phyloP scores from a whole-genome alignment of 345 rosid genomes.

The Brassica juncea region DNA sequence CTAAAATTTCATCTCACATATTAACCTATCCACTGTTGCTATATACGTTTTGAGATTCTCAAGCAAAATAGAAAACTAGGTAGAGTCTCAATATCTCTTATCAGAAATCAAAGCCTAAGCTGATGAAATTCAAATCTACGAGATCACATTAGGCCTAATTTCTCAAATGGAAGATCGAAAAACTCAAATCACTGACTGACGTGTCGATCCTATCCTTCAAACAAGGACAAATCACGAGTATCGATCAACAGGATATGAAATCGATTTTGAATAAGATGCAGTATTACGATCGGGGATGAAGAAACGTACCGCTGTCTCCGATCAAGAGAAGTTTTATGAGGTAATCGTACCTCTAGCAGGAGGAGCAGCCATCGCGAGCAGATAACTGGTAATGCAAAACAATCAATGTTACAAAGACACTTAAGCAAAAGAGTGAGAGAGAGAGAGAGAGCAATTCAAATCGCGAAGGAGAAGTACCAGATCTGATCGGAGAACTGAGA shows the following conservation, averaged over 20 bases:
- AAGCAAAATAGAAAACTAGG: neutral
- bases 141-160: neutral
- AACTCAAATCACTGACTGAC: neutral
- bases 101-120: neutral
- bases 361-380: slow-evolving; percentile 60
- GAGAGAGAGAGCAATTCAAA: neutral
- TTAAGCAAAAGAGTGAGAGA: neutral
- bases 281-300: neutral
- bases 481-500: slow-evolving; percentile 38
- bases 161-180: neutral
- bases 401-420: slow-evolving; percentile 18
- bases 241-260: neutral
- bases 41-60: neutral
- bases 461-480: slow-evolving; percentile 41
- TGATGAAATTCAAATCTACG: slow-evolving; percentile 17
- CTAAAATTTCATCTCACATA: neutral
- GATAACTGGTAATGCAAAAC: neutral
- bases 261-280: neutral
- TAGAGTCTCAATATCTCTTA: slow-evolving; percentile 1
- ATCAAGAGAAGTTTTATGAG: slow-evolving; percentile 70
- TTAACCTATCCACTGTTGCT: neutral
- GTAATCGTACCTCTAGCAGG: slow-evolving; percentile 77
- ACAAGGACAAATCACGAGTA: neutral
- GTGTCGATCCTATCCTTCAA: neutral
- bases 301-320: slow-evolving; percentile 41